phyloP scores from a whole-genome alignment of 2,329 filamentous ascomycete species.

The Lasiodiplodia theobromae region DNA sequence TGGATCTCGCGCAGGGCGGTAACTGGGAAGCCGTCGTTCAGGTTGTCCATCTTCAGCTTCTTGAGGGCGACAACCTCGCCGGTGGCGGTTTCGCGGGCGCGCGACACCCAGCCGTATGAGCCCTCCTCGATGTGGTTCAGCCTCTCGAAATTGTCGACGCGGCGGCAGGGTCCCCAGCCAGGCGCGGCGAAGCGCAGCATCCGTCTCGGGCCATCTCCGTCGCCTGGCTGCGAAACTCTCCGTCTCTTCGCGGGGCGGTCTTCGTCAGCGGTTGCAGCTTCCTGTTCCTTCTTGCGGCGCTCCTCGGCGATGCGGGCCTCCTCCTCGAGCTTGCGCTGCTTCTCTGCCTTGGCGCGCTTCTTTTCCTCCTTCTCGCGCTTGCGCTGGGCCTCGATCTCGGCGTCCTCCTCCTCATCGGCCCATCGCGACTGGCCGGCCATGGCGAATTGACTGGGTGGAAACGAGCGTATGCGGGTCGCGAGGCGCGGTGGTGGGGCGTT shows the following conservation, averaged over 20 bases:
- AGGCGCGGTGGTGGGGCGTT: neutral
- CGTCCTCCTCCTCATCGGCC: constrained; percentile 85
- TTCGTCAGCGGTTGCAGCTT: constrained; percentile 19
- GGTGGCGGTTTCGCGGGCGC: constrained; percentile 76
- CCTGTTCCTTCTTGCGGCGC: constrained; percentile 42
- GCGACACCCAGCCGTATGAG: constrained; percentile 91
- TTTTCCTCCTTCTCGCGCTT: constrained; percentile 90
- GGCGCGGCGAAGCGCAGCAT: constrained; percentile 75
- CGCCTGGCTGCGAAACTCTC: constrained; percentile 65
- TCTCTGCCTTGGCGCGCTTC: constrained; percentile 82
- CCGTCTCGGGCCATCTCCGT: constrained; percentile 52
- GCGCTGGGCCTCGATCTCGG: constrained; percentile 72
- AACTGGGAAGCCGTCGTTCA: constrained; percentile 84
- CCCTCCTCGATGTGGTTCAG: constrained; percentile 98
- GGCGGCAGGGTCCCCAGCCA: constrained; percentile 74
- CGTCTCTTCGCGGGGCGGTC: constrained; percentile 63
- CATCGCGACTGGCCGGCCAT: constrained; percentile 75
- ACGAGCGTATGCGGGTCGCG: constrained; percentile 55
- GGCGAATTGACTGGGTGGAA: constrained; percentile 22
- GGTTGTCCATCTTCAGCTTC: constrained; percentile 85
- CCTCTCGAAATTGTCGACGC: constrained; percentile 87
- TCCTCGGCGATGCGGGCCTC: constrained; percentile 39
- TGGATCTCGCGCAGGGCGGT: constrained; percentile 94
- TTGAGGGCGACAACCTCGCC: constrained; percentile 90
- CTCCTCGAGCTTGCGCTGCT: constrained; percentile 72